Evolutionary conservation across 306 rosid genomes (phyloP).

Genomic region (Dryas drummondii): DNA sequence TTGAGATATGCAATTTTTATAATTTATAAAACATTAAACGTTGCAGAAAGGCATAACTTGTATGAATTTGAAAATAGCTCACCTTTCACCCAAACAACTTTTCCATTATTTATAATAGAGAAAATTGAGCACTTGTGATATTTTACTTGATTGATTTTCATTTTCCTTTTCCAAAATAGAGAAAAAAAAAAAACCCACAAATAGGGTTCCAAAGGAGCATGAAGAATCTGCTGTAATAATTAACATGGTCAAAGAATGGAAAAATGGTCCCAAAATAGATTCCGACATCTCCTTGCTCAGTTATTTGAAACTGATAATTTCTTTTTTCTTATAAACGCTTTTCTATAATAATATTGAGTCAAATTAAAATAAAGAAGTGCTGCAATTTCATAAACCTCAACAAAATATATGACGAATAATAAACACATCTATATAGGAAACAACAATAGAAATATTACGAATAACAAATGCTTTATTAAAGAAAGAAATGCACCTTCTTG

Average conservation of each 20-base stretch:
- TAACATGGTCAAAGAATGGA: too few species aligned
- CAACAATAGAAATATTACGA: not conserved
- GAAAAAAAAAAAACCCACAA: not conserved
- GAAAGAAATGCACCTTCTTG: constrained; percentile 57
- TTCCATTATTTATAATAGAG: not conserved
- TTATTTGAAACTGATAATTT: too few species aligned
- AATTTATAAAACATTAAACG: not conserved
- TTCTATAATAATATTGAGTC: too few species aligned
- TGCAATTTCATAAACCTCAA: not conserved
- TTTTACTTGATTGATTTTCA: not conserved
- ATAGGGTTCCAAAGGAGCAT: too few species aligned
- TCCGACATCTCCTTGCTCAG: too few species aligned
- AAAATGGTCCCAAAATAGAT: too few species aligned
- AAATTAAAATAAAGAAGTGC: not conserved
- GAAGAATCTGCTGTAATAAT: too few species aligned
- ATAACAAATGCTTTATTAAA: not conserved
- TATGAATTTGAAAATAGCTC: not conserved
- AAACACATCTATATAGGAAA: not conserved
- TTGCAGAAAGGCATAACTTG: not conserved
- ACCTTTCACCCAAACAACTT: not conserved
- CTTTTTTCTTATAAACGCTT: too few species aligned
- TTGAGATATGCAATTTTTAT: not conserved
- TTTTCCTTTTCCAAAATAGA: not conserved
- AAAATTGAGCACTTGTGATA: not conserved
- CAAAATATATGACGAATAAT: not conserved